A percentile compares a stretch with the other conserved stretches of the same genome.
These are phyloP conservation scores for Cucurbita moschata DNA, from an alignment of 306 rosid species.

Conservation along the genomic window DNA sequence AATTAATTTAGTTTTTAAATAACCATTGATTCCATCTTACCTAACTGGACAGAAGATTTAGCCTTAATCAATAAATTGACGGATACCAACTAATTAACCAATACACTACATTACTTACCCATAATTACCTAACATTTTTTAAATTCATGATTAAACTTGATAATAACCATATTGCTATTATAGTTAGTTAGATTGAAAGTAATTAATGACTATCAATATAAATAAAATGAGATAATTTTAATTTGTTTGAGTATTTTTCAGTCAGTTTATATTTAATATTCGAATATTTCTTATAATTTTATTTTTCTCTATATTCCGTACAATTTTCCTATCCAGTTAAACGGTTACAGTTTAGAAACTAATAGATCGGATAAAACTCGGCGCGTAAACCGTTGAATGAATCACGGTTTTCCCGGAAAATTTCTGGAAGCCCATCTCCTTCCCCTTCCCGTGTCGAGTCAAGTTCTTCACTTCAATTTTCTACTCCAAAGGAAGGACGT, in stretches of 20 bases:
- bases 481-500: neutral
- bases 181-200: too few relatives aligned
- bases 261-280: too few relatives aligned
- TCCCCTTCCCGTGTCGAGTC: neutral
- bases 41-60: neutral
- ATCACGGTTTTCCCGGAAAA: neutral
- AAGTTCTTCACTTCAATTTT: neutral
- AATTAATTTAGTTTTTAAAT: neutral
- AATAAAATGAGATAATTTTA: too few relatives aligned
- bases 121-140: neutral
- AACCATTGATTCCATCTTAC: neutral
- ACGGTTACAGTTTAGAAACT: neutral
- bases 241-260: too few relatives aligned
- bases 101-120: neutral
- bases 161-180: too few relatives aligned
- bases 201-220: too few relatives aligned
- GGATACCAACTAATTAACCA: neutral
- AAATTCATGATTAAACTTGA: neutral
- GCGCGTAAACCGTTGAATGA: neutral
- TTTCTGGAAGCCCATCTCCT: neutral
- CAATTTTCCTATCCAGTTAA: neutral
- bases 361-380: neutral
- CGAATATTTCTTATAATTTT: too few relatives aligned
- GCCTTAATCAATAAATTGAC: neutral
- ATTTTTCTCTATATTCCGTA: too few relatives aligned